Percentiles rank a stretch among this genome's conserved stretches.
Conservation (phyloP, 345 rosid species). For the Gossypium bickii region DNA sequence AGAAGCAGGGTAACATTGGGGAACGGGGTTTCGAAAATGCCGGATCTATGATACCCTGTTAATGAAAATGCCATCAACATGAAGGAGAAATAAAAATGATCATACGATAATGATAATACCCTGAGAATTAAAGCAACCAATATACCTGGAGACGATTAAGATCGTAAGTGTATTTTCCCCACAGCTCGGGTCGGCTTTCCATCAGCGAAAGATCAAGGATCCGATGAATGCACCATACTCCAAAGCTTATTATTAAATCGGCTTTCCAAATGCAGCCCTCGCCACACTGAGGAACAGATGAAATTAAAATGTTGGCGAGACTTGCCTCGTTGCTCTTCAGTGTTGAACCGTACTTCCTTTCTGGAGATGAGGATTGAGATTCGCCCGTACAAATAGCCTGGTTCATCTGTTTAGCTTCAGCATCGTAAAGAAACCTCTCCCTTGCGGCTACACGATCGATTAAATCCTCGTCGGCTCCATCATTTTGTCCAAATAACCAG, state of each 20-base stretch:
- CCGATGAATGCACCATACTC: conserved; percentile 96
- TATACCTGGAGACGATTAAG: conserved; percentile 96
- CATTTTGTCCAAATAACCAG: conserved; percentile 83
- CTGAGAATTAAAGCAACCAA: background rate
- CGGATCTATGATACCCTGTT: conserved; percentile 75
- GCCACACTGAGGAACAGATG: conserved; percentile 86
- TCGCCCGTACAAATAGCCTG: conserved; percentile 45
- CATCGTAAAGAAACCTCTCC: conserved; percentile 71
- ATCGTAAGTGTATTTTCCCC: conserved; percentile 97
- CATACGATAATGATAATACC: background rate
- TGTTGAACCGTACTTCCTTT: conserved; percentile 28
- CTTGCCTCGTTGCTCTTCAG: conserved; percentile 30
- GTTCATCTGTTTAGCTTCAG: conserved; percentile 60
- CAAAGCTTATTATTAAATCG: conserved; percentile 83
- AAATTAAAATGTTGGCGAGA: conserved; percentile 29
- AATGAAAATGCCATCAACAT: background rate
- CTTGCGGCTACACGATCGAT: conserved; percentile 92
- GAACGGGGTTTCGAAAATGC: conserved; percentile 77
- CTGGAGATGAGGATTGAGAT: conserved; percentile 30
- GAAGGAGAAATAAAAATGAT: background rate
- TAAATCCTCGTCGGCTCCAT: conserved; percentile 86
- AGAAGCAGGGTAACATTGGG: conserved; percentile 80
- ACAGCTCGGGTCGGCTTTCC: conserved; percentile 98
- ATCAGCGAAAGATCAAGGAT: conserved; percentile 81
- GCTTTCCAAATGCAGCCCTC: conserved; percentile 88